Conservation (phyloP, 257 asterid species). For the Vinca minor region DNA sequence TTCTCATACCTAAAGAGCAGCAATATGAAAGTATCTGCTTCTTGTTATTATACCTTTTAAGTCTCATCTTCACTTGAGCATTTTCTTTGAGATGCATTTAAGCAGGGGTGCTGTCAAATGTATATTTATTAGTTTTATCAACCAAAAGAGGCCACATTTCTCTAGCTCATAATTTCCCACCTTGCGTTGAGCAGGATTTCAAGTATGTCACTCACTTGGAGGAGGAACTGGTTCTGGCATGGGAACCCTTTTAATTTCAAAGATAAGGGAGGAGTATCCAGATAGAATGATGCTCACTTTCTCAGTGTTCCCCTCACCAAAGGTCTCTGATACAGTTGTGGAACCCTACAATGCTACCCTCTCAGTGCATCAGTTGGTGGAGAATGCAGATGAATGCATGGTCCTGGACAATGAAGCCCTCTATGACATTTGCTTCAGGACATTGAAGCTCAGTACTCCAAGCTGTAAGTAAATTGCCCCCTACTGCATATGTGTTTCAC, state of each 20-base stretch:
- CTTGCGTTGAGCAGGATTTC: slow-evolving; percentile 47
- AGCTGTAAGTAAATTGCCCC: slow-evolving; percentile 51
- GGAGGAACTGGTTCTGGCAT: slow-evolving; percentile 95
- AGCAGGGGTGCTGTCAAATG: not conserved
- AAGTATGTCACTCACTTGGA: slow-evolving; percentile 87
- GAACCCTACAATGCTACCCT: slow-evolving; percentile 88
- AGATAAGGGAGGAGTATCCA: slow-evolving; percentile 88
- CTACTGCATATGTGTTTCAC: not conserved
- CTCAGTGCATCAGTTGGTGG: slow-evolving; percentile 84
- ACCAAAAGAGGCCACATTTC: not conserved
- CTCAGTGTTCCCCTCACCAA: slow-evolving; percentile 89
- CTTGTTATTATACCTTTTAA: not conserved
- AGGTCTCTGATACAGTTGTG: slow-evolving; percentile 85
- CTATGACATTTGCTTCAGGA: slow-evolving; percentile 84
- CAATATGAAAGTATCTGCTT: not conserved
- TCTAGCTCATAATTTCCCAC: not conserved
- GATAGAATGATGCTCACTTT: slow-evolving; percentile 95
- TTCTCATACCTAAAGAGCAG: not conserved
- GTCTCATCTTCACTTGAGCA: not conserved
- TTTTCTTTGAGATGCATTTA: not conserved
- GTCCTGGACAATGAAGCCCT: slow-evolving; percentile 90
- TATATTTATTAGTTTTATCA: not conserved
- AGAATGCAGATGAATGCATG: slow-evolving; percentile 93
- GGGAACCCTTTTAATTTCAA: slow-evolving; percentile 88
- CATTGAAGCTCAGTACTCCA: slow-evolving; percentile 87